Base-by-base conservation (phyloP, 139 green algal species). In the Chlorella vulgaris region DNA sequence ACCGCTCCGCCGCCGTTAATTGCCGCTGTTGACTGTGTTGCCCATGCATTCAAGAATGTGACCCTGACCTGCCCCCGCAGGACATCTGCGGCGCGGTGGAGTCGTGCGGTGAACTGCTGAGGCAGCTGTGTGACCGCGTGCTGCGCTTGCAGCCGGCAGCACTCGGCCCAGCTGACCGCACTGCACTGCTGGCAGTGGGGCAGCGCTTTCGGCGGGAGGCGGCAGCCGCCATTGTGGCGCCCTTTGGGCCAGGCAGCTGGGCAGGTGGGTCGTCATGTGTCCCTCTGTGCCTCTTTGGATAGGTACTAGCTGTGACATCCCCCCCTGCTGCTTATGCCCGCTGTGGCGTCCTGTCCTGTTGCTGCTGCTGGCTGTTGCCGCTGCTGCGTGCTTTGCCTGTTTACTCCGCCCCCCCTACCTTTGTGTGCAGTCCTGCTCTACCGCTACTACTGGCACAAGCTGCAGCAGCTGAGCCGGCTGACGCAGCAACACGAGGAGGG, bases 261-360 rank as follows among this genome's bases (percentile, higher is more conserved):
- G 38, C 74, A 50, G 74, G 74, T 81, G 38, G 15, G 74, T 6
- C 22, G 7, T 24, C n/a, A 10, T 70, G 29, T 40, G 63, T 24
- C 60, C 60, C 28, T 7, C 28, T 51, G 10, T n/a, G 42, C 15
- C 33, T 47, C 33, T 18, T 28, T 29, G 5, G 31, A 33, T 26
- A 15, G 60, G 60, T 5, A 67, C 60, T 15, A 31, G 66, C 10
- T 67, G n/a, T 38, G 24, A 67, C 35, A 33, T 13, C 26, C 33
- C 26, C 60, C 21, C 2, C 60, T 67, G 13, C 7, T 31, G 88
- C 79, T 65, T 84, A n/a, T n/a, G n/a, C n/a, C n/a, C n/a, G n/a
- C n/a, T n/a, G n/a, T n/a, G n/a, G n/a, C n/a, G n/a, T n/a, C n/a
- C n/a, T n/a, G n/a, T 58, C 47, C 47, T 58, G 10, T 58, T 58